phyloP scores from a whole-genome alignment of 352 stramenopile species.

The Detonula confervacea region DNA sequence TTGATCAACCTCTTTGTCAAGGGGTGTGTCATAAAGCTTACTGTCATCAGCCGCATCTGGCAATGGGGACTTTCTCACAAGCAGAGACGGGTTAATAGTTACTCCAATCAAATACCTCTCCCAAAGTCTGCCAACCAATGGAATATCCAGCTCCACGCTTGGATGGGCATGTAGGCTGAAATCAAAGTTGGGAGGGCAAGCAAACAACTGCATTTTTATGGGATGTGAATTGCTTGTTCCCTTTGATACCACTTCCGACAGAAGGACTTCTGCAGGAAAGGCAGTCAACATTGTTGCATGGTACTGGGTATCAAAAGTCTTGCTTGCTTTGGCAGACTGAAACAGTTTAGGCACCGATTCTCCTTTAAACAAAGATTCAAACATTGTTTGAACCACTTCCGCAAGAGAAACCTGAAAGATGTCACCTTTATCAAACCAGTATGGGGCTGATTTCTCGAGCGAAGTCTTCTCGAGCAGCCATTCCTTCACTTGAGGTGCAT shows the following conservation, averaged over 20 bases:
- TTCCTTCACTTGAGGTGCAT: neutral
- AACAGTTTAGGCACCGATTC: slow-evolving; percentile 24
- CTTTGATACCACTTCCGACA: slow-evolving; percentile 4
- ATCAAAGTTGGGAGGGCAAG: slow-evolving; percentile 2
- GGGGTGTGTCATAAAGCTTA: neutral
- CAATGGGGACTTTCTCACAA: slow-evolving; percentile 10
- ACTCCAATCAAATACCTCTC: slow-evolving; percentile 13
- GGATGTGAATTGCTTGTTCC: slow-evolving; percentile 25
- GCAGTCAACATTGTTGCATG: neutral
- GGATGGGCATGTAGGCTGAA: slow-evolving; percentile 33
- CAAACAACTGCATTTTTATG: slow-evolving; percentile 17
- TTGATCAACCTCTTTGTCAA: slow-evolving; percentile 7
- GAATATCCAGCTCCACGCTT: slow-evolving; percentile 30
- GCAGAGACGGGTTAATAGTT: neutral
- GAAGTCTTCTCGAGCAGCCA: slow-evolving; percentile 4
- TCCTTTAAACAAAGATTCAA: slow-evolving; percentile 22
- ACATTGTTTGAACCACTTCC: slow-evolving; percentile 13
- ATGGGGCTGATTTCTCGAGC: slow-evolving; percentile 1
- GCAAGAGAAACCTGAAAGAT: slow-evolving; percentile 12
- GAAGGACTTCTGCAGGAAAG: neutral
- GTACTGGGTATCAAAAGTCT: slow-evolving; percentile 10
- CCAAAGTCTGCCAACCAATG: slow-evolving; percentile 20
- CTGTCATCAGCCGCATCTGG: neutral
- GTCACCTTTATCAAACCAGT: slow-evolving; percentile 12
- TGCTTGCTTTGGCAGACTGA: neutral